A percentile compares a stretch with the other conserved stretches of the same genome.
These are phyloP conservation scores for Aspergillus spinulosporus DNA, from an alignment of 2,329 filamentous ascomycete species.

Conservation along the genomic window DNA sequence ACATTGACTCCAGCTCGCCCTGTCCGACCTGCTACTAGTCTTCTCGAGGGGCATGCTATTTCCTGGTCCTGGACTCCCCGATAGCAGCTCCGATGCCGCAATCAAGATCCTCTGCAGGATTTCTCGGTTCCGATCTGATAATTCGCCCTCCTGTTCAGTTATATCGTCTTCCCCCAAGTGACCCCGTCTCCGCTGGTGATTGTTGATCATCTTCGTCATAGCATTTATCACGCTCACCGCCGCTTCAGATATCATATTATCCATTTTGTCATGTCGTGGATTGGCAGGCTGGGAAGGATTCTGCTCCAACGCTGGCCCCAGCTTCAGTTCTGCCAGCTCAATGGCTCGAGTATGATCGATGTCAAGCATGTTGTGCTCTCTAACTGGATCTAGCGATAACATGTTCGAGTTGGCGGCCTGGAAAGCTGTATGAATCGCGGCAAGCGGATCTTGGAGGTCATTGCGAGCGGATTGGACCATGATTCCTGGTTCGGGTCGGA, in stretches of 20 bases:
- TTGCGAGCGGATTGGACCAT: constrained; percentile 1
- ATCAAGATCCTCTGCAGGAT: constrained; percentile 36
- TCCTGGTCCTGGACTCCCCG: constrained; percentile 3
- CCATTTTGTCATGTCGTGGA: constrained; percentile 17
- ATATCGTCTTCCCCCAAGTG: constrained; percentile 26
- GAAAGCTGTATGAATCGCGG: constrained; percentile 7
- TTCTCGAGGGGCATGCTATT: constrained; percentile 10
- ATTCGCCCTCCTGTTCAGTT: constrained; percentile 16
- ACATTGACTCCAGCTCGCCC: constrained; percentile 33
- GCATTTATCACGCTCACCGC: constrained; percentile 36
- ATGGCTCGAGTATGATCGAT: constrained; percentile 13
- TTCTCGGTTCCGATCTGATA: constrained; percentile 33
- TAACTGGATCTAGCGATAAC: constrained; percentile 14
- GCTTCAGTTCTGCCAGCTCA: constrained; percentile 9
- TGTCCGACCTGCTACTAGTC: constrained; percentile 19
- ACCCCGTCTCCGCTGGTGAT: constrained; percentile 25
- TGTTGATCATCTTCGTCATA: constrained; percentile 36
- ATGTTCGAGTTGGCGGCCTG: constrained; percentile 6
- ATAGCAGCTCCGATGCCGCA: constrained; percentile 31
- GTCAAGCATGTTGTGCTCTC: constrained; percentile 2
- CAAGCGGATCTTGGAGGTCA: constrained; percentile 5
- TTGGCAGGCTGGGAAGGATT: constrained; percentile 9
- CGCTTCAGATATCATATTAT: constrained; percentile 30
- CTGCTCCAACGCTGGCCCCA: constrained; percentile 16
- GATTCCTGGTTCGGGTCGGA: constrained; percentile 19